Conservation (phyloP, 2,329 filamentous ascomycete species). For the Penicillium sp. region DNA sequence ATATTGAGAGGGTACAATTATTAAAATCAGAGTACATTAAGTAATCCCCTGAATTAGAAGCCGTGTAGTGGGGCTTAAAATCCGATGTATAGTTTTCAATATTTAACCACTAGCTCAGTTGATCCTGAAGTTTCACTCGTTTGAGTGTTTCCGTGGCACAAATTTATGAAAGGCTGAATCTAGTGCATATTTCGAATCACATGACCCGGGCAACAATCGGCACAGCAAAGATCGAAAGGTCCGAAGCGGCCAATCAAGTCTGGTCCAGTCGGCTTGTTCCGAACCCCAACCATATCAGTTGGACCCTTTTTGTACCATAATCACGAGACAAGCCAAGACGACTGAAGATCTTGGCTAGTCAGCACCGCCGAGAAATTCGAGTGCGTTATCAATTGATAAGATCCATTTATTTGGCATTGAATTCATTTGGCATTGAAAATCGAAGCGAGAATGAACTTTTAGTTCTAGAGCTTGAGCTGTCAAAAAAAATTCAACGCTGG, state of each 20-base stretch:
- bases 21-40: too few species aligned
- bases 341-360: background rate
- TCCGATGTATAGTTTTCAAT: too few species aligned
- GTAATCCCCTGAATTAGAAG: too few species aligned
- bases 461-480: background rate
- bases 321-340: background rate
- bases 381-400: background rate
- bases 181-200: too few species aligned
- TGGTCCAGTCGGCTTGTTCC: background rate
- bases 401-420: background rate
- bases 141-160: too few species aligned
- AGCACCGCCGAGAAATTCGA: background rate
- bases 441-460: background rate
- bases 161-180: too few species aligned
- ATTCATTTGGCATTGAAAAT: background rate
- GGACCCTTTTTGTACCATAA: background rate
- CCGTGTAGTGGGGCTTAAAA: too few species aligned
- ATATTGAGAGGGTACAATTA: too few species aligned
- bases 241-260: background rate
- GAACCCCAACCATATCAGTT: background rate
- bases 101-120: too few species aligned
- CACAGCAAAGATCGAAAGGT: too few species aligned
- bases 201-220: too few species aligned
- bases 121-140: too few species aligned
- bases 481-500: background rate